Evolutionary conservation across 116 monocot species (phyloP).

Genomic region (Trichopus zeylanicus): DNA sequence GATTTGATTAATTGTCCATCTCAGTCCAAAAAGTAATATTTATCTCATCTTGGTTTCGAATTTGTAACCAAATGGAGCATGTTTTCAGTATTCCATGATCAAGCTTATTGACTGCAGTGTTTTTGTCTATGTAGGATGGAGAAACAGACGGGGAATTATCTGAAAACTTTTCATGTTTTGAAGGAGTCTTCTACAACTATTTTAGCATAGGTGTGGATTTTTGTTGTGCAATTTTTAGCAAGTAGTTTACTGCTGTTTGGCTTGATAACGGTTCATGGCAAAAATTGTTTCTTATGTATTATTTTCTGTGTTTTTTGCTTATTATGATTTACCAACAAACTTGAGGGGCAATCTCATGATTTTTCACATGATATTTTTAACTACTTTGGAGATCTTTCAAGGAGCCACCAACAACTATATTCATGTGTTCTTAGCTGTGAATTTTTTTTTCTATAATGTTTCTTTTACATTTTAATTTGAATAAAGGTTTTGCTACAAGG

Average conservation of each 20-base stretch:
- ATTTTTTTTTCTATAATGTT: not conserved
- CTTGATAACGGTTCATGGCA: too few species aligned
- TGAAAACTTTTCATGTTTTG: conserved; percentile 31
- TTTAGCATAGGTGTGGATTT: conserved; percentile 51
- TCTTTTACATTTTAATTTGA: not conserved
- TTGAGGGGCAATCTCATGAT: too few species aligned
- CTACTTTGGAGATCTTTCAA: too few species aligned
- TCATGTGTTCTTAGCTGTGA: not conserved
- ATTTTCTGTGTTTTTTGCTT: too few species aligned
- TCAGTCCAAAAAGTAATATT: not conserved
- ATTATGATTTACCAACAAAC: too few species aligned
- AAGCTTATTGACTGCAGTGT: not conserved
- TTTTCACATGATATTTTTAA: too few species aligned
- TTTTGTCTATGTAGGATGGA: conserved; percentile 24
- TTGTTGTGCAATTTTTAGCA: not conserved
- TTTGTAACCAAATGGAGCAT: not conserved
- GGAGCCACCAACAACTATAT: too few species aligned
- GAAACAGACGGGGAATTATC: conserved; percentile 18
- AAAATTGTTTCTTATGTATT: too few species aligned
- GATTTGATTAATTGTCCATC: not conserved
- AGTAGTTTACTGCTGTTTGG: too few species aligned
- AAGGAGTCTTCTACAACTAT: conserved; percentile 66
- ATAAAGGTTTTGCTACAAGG: not conserved
- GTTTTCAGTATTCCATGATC: not conserved
- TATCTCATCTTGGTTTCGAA: too few species aligned